phyloP scores from a whole-genome alignment of 1,284 basidiomycete genomes.

The Irpex sp. region DNA sequence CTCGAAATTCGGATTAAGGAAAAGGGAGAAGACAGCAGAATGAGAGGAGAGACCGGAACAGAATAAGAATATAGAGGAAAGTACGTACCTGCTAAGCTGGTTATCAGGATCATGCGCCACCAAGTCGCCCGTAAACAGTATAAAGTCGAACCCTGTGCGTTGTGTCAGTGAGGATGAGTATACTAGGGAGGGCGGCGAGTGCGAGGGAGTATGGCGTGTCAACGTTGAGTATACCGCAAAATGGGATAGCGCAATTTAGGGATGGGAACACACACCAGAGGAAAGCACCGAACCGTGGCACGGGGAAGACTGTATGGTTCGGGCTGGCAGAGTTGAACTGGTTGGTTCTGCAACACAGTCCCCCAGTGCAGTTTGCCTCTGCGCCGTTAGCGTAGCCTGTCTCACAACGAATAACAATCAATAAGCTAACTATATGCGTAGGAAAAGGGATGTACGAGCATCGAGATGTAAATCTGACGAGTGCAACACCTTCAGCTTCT shows the following conservation, averaged over 20 bases:
- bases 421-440: not conserved
- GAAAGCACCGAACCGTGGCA: conserved; percentile 64
- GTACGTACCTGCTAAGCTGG: conserved; percentile 50
- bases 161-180: conserved; percentile 62
- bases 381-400: conserved; percentile 65
- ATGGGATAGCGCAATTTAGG: not conserved
- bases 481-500: conserved; percentile 69
- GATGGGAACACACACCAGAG: conserved; percentile 40
- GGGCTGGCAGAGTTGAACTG: conserved; percentile 48
- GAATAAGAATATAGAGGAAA: not conserved
- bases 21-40: no score
- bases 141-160: conserved; percentile 56
- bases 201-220: conserved; percentile 67
- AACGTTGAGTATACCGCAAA: not conserved
- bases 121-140: conserved; percentile 73
- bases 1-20: no score
- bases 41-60: not conserved
- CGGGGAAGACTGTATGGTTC: conserved; percentile 45
- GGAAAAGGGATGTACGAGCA: conserved; percentile 38
- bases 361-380: conserved; percentile 71
- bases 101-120: conserved; percentile 67
- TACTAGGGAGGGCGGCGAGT: conserved; percentile 58
- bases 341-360: conserved; percentile 66
- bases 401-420: not conserved
- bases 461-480: conserved; percentile 78